Base-by-base conservation (phyloP, 306 rosid genomes). In the Vigna hirtella region DNA sequence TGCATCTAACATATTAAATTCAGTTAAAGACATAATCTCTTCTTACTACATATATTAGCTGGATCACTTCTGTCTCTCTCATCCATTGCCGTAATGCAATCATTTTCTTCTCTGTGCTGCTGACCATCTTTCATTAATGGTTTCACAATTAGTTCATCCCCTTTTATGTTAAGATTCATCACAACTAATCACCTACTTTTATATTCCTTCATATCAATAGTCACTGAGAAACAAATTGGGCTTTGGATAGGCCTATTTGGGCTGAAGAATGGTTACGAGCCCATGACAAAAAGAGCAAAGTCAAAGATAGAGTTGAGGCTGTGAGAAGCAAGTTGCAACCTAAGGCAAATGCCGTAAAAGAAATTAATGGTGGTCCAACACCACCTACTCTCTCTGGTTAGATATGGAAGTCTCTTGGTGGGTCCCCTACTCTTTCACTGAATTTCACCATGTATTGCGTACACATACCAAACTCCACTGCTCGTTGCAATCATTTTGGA, bases 291-390 rank as follows among this genome's bases (percentile, higher is more conserved):
- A 62, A 32, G 14, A 34, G 13, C 47, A 9, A 11, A 18, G 48
- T 63, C 16, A 12, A 15, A 63, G 14, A 32, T 9, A 13, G 13
- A 34, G 47, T 42, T 42, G 47, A 2, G 47, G 47, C 2, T 42
- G 47, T 2, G 47, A 42, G 47, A 42, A n/a, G 22, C 22, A 34
- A 62, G 0, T 32, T 62, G 20, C 9, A 17, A 34, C 50, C 71
- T 66, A 9, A 12, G 73, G 57, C 57, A 24, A 47, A 47, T 68
- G 66, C 66, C 28, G 28, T 59, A 59, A 63, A 24, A 40, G 26
- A 64, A 42, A 45, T 11, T 1, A 12, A 61, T 1, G 7, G 79
- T 79, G 66, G 74, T 70, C 38, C 71, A 72, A 77, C 22, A 48
- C 14, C 9, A 74, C 38, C 65, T 45, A 45, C 15, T 45, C 50